Evolutionary conservation across 768 basidiomycete species (phyloP).

Genomic region (Lentinula detonsa): DNA sequence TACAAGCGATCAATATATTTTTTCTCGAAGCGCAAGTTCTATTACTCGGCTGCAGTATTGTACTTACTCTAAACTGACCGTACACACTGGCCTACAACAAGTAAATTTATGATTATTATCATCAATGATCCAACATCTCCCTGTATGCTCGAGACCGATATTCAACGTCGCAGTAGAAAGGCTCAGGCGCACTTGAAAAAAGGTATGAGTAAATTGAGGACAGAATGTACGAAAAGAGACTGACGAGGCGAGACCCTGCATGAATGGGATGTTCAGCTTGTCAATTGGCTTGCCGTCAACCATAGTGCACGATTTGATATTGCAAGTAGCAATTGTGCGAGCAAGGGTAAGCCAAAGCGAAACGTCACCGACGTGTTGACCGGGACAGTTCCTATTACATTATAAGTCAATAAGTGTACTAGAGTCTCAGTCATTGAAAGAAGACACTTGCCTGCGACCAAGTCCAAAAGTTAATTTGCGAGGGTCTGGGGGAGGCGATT

Average conservation of each 20-base stretch:
- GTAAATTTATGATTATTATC: background rate
- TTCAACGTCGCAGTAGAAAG: background rate
- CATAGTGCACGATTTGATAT: background rate
- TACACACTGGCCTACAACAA: background rate
- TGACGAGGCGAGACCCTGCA: background rate
- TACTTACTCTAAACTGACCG: background rate
- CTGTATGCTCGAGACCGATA: background rate
- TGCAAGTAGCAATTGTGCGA: background rate
- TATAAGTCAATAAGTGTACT: background rate
- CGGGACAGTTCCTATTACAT: background rate
- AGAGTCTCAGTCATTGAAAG: background rate
- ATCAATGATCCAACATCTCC: background rate
- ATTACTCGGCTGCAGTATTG: background rate
- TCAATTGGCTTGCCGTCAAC: background rate
- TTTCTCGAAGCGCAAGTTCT: no score
- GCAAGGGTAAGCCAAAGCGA: background rate
- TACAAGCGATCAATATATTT: no score
- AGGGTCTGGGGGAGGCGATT: conserved; percentile 3
- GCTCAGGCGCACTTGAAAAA: background rate
- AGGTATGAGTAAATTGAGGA: background rate
- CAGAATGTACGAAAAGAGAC: background rate
- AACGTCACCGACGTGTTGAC: background rate
- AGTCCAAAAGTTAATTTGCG: conserved; percentile 8
- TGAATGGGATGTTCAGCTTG: background rate
- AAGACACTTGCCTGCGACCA: conserved; percentile 6